These are phyloP conservation scores for Cyberlindnera amylophila DNA, from an alignment of 805 yeast species.

Conservation along the genomic window DNA sequence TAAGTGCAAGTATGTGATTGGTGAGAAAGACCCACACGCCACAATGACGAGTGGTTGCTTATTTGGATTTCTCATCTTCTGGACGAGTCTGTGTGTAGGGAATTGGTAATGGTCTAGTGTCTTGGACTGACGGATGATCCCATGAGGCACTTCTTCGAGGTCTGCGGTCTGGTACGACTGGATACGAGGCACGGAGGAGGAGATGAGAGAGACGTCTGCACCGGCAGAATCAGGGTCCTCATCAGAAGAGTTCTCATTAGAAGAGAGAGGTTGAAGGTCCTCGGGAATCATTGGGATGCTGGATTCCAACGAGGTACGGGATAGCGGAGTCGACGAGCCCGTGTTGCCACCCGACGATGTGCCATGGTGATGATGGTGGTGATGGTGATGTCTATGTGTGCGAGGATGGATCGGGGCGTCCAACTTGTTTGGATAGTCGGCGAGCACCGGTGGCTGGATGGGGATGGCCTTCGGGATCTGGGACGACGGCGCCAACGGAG, in stretches of 20 bases:
- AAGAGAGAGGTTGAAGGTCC: slow-evolving; percentile 54
- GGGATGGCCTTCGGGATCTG: slow-evolving; percentile 72
- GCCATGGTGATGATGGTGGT: slow-evolving; percentile 4
- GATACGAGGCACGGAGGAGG: slow-evolving; percentile 29
- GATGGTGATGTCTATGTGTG: slow-evolving; percentile 28
- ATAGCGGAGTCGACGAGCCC: slow-evolving; percentile 15
- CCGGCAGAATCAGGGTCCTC: slow-evolving; percentile 23
- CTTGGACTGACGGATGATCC: slow-evolving; percentile 84
- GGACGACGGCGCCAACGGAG: slow-evolving; percentile 57
- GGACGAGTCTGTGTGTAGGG: slow-evolving; percentile 83
- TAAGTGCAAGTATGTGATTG: slow-evolving; percentile 89
- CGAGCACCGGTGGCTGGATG: slow-evolving; percentile 73
- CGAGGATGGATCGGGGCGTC: slow-evolving; percentile 67
- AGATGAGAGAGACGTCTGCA: slow-evolving; percentile 18
- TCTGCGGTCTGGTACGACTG: slow-evolving; percentile 72
- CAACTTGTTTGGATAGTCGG: slow-evolving; percentile 64
- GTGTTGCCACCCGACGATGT: slow-evolving; percentile 1
- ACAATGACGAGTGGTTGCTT: slow-evolving; percentile 91
- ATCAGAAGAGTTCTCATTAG: slow-evolving; percentile 36
- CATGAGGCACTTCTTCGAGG: slow-evolving; percentile 95
- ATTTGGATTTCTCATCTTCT: slow-evolving; percentile 61
- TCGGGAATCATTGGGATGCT: slow-evolving; percentile 53
- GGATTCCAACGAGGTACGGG: slow-evolving; percentile 18
- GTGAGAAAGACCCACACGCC: slow-evolving; percentile 97
- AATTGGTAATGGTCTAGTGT: slow-evolving; percentile 64